Evolutionary conservation across 1,284 basidiomycete genomes (phyloP).

Genomic region (Cryptococcus sp.): DNA sequence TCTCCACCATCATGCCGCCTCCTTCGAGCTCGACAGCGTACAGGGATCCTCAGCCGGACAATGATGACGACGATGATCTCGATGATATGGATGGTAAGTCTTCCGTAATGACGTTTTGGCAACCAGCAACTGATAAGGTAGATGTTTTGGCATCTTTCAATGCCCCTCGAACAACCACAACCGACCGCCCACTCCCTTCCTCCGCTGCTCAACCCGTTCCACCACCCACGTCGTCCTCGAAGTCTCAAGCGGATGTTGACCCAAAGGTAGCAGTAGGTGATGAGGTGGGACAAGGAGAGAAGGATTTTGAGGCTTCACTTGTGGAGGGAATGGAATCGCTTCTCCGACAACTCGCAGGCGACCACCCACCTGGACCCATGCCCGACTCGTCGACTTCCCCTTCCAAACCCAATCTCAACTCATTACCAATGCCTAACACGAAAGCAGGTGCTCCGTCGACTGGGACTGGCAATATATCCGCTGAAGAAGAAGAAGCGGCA

Average conservation of each 20-base stretch:
- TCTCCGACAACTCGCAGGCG: slow-evolving; percentile 60
- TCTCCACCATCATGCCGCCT: neutral
- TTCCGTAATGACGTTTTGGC: neutral
- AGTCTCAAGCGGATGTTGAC: too few species aligned
- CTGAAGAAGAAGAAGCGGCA: slow-evolving; percentile 45
- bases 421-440: too few species aligned
- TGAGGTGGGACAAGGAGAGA: too few species aligned
- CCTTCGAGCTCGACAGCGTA: neutral
- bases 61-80: slow-evolving; percentile 42
- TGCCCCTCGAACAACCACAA: slow-evolving; percentile 8
- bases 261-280: slow-evolving; percentile 24
- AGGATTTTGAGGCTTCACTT: slow-evolving; percentile 64
- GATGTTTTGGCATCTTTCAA: slow-evolving; percentile 45
- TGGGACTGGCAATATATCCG: slow-evolving; percentile 6
- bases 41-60: slow-evolving; percentile 18
- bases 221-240: too few species aligned
- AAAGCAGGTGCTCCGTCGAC: too few species aligned
- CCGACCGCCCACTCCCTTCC: slow-evolving; percentile 17
- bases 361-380: slow-evolving; percentile 42
- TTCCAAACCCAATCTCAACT: too few species aligned
- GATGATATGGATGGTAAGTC: slow-evolving; percentile 41
- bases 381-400: slow-evolving; percentile 9
- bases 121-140: neutral
- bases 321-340: slow-evolving; percentile 79
- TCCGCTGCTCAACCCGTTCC: slow-evolving; percentile 15